Conservation (phyloP, 148 eudicot species). For the Silene latifolia region DNA sequence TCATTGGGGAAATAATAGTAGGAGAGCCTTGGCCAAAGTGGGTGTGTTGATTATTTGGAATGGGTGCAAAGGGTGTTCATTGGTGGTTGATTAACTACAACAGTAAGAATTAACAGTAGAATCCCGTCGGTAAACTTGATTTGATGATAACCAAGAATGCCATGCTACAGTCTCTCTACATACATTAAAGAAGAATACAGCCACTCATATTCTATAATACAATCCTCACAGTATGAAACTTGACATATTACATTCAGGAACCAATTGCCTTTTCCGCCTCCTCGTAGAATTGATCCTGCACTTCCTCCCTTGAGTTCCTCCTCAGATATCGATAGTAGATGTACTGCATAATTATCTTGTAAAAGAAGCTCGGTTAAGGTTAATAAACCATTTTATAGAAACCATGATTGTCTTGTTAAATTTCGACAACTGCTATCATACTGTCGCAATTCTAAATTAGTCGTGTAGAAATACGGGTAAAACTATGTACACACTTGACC, state of each 20-base stretch:
- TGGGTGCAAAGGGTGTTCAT: no score
- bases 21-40: no score
- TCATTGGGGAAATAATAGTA: no score
- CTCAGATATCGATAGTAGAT: slow-evolving; percentile 66
- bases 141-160: neutral
- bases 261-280: slow-evolving; percentile 39
- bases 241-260: slow-evolving; percentile 8
- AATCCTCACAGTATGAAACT: neutral
- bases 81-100: no score
- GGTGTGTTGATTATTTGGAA: no score
- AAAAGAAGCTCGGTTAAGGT: slow-evolving; percentile 38
- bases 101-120: neutral
- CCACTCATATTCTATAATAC: neutral
- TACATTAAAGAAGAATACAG: slow-evolving; percentile 15
- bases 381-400: neutral
- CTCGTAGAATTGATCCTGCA: slow-evolving; percentile 29
- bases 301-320: slow-evolving; percentile 26
- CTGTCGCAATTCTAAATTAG: no score
- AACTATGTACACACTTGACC: no score
- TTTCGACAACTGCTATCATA: neutral
- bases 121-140: neutral
- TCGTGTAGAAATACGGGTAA: no score
- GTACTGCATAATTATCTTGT: slow-evolving; percentile 79
- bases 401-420: neutral
- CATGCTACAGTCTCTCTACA: neutral